These are phyloP conservation scores for Podospora sp. DNA, from an alignment of 495 filamentous ascomycete genomes.

Conservation along the genomic window DNA sequence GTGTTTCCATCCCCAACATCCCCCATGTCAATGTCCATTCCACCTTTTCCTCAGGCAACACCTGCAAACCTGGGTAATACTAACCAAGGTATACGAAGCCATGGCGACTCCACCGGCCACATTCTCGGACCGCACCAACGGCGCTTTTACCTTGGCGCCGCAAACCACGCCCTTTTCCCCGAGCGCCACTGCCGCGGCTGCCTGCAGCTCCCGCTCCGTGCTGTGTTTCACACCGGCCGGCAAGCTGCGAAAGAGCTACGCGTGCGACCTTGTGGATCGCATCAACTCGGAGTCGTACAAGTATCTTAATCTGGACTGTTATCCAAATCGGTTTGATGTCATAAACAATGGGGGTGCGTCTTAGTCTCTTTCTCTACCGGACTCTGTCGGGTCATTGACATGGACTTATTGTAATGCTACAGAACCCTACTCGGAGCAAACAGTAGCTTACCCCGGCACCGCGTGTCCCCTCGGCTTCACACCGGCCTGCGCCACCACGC, in stretches of 20 bases:
- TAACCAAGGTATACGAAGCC: too few relatives aligned
- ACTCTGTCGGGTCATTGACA: too few relatives aligned
- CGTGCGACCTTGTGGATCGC: conserved; percentile 9
- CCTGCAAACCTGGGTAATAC: too few relatives aligned
- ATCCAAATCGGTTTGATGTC: background rate
- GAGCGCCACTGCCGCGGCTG: background rate
- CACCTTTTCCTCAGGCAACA: too few relatives aligned
- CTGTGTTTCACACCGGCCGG: conserved; percentile 11
- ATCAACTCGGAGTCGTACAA: background rate
- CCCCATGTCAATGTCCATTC: too few relatives aligned
- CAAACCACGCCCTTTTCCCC: conserved; percentile 9
- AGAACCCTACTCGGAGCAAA: conserved; percentile 6
- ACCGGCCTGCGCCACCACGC: conserved; percentile 9
- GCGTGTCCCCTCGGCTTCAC: conserved; percentile 13
- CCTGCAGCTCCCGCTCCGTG: conserved; percentile 9
- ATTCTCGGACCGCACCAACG: conserved; percentile 5
- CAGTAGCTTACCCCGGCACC: conserved; percentile 11
- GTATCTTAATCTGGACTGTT: conserved; percentile 1
- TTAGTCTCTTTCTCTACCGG: too few relatives aligned
- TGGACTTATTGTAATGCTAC: background rate
- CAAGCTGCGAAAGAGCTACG: background rate
- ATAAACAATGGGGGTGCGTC: conserved; percentile 9
- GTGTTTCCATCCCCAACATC: too few relatives aligned
- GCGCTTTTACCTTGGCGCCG: conserved; percentile 3
- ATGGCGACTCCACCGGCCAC: background rate